Evolutionary conservation across 2,329 filamentous ascomycete genomes (phyloP).

Genomic region (Triangularia verruculosa): DNA sequence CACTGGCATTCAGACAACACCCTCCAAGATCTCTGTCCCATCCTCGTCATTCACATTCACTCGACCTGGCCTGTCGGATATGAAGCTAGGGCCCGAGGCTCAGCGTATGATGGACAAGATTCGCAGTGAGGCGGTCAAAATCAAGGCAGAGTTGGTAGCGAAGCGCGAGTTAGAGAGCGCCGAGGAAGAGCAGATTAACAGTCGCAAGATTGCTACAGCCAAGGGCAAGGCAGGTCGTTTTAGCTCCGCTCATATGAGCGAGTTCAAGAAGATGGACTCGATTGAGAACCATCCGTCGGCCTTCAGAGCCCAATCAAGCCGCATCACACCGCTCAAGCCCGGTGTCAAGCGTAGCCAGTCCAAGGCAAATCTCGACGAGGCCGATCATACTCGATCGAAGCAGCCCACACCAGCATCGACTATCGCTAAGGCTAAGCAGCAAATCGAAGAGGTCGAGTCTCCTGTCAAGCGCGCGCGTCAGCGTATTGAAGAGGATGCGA

Average conservation of each 20-base stretch:
- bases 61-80: slow-evolving; percentile 44
- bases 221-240: slow-evolving; percentile 77
- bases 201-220: slow-evolving; percentile 73
- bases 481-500: slow-evolving; percentile 64
- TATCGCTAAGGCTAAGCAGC: slow-evolving; percentile 30
- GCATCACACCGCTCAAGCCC: slow-evolving; percentile 49
- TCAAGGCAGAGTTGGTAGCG: slow-evolving; percentile 65
- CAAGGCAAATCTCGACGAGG: slow-evolving; percentile 54
- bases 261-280: slow-evolving; percentile 98
- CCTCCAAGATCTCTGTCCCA: slow-evolving; percentile 55
- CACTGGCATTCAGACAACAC: slow-evolving; percentile 55
- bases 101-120: slow-evolving; percentile 63
- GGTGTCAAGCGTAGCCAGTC: slow-evolving; percentile 53
- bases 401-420: slow-evolving; percentile 30
- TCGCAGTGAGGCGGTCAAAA: slow-evolving; percentile 66
- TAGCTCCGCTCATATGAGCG: slow-evolving; percentile 79
- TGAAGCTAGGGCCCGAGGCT: slow-evolving; percentile 59
- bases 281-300: slow-evolving; percentile 83
- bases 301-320: slow-evolving; percentile 59
- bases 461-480: slow-evolving; percentile 71
- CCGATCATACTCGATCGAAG: slow-evolving; percentile 38
- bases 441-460: slow-evolving; percentile 32
- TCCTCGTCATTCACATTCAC: slow-evolving; percentile 65
- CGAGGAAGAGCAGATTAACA: slow-evolving; percentile 45
- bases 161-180: slow-evolving; percentile 55